Evolutionary conservation across 2,329 filamentous ascomycete genomes (phyloP), one percentile per base, ranked within the genome.

Genomic region (Ceratocystis alfenasii): DNA sequence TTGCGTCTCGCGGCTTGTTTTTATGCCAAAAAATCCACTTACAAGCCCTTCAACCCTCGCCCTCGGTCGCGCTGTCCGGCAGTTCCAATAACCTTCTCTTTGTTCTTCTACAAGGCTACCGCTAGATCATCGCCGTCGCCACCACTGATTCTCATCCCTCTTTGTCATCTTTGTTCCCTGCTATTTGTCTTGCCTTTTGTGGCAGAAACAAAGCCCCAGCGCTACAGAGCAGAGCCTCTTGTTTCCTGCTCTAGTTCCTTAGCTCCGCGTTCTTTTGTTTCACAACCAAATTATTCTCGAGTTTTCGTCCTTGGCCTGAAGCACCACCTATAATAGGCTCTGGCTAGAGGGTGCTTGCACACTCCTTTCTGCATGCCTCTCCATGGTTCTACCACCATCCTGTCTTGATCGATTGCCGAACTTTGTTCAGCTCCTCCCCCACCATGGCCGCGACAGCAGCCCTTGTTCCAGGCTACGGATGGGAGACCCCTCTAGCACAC

Each of bases 371-470:
- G 36, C 36, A 41, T 41, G 12, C n/a, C 44, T 10, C 61, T 63
- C 45, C 61, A 63, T 63, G 61, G 50, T 63, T 63, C 25, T 20
- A 25, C 15, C 61, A 33, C 46, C 41, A 48, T 28, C 12, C 28
- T 41, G 17, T 28, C 25, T 46, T n/a, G 2, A 48, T 25, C 45
- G 20, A 10, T 15, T 20, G 46, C 44, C 41, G 44, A 63, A 22
- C 44, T 48, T 20, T 48, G 25, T 48, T 63, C 61, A 48, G 61
- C 48, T 50, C 7, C 44, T 22, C 45, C 36, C 44, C 41, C 61
- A 63, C 25, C 46, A 50, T 63, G 41, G 61, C 41, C 22, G 48
- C 44, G 17, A 63, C 61, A 30, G 41, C 46, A 63, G 45, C 30
- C 30, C 41, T 50, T 30, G 12, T 28, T 28, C 25, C 28, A n/a